A percentile compares a stretch with the other conserved stretches of the same genome.
These are phyloP conservation scores for Phyllosticta ampelicida DNA, from an alignment of 2,329 filamentous ascomycete genomes.

Conservation along the genomic window DNA sequence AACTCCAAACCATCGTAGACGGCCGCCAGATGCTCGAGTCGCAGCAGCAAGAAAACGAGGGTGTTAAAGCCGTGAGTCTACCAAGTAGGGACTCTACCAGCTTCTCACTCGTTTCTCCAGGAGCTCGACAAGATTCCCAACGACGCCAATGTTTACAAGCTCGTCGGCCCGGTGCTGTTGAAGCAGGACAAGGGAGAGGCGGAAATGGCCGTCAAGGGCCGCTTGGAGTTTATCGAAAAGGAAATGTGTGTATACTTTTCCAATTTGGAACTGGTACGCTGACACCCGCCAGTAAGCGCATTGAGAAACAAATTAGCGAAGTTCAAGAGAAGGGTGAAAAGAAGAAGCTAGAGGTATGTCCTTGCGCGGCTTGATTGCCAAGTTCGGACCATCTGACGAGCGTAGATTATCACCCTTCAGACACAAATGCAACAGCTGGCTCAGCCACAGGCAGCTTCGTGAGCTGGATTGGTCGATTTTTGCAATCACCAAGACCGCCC, in stretches of 20 bases:
- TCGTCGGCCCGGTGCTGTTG: slow-evolving; percentile 81
- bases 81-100: background rate
- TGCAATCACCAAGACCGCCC: background rate
- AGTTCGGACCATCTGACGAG: background rate
- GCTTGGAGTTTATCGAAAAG: slow-evolving; percentile 83
- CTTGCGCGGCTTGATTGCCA: background rate
- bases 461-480: background rate
- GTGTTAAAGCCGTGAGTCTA: slow-evolving; percentile 61
- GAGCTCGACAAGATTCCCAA: slow-evolving; percentile 74
- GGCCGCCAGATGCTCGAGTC: slow-evolving; percentile 87
- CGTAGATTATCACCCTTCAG: slow-evolving; percentile 9
- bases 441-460: slow-evolving; percentile 7
- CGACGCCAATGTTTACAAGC: slow-evolving; percentile 87
- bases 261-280: too few species aligned
- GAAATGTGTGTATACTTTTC: slow-evolving; percentile 83
- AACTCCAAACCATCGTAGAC: slow-evolving; percentile 64
- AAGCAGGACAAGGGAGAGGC: slow-evolving; percentile 93
- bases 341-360: slow-evolving; percentile 53
- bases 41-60: slow-evolving; percentile 84
- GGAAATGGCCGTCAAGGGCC: slow-evolving; percentile 77
- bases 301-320: slow-evolving; percentile 55
- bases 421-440: slow-evolving; percentile 9
- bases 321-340: slow-evolving; percentile 54
- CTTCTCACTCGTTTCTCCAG: slow-evolving; percentile 31
- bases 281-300: slow-evolving; percentile 43